These are phyloP conservation scores for Curvularia sp. DNA, from an alignment of 2,329 filamentous ascomycete genomes.

Conservation along the genomic window DNA sequence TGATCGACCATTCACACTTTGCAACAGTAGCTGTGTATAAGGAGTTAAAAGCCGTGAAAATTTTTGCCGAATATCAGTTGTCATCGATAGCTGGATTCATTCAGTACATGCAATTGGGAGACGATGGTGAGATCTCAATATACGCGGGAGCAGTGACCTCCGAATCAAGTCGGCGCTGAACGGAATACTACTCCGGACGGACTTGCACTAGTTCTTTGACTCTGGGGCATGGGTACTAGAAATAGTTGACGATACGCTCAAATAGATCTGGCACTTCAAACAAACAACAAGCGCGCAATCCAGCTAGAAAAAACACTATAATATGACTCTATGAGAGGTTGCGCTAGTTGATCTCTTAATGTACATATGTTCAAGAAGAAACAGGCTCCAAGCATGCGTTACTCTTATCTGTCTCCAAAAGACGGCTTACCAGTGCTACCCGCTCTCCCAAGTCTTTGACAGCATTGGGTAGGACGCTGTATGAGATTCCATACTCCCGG, in stretches of 20 bases:
- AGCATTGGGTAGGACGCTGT: too few species aligned
- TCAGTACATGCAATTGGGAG: not conserved
- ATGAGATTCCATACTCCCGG: too few species aligned
- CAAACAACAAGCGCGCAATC: not conserved
- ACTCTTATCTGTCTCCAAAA: constrained; percentile 1
- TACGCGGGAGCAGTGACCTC: not conserved
- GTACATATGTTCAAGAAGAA: not conserved
- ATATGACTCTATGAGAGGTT: not conserved
- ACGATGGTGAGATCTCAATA: not conserved
- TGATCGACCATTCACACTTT: not conserved
- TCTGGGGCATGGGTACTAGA: not conserved
- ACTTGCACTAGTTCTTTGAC: not conserved
- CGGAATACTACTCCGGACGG: not conserved
- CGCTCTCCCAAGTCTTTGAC: not conserved
- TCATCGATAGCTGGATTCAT: not conserved
- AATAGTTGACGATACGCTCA: not conserved
- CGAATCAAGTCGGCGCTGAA: not conserved
- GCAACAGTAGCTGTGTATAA: not conserved
- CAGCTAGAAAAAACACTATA: not conserved
- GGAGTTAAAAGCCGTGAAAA: not conserved
- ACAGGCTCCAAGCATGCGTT: not conserved
- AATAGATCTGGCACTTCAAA: not conserved
- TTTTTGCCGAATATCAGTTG: not conserved
- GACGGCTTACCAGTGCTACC: constrained; percentile 1
- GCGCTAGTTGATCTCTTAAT: not conserved